phyloP scores from a whole-genome alignment of 2,329 filamentous ascomycete genomes.

The Fusarium compactum region DNA sequence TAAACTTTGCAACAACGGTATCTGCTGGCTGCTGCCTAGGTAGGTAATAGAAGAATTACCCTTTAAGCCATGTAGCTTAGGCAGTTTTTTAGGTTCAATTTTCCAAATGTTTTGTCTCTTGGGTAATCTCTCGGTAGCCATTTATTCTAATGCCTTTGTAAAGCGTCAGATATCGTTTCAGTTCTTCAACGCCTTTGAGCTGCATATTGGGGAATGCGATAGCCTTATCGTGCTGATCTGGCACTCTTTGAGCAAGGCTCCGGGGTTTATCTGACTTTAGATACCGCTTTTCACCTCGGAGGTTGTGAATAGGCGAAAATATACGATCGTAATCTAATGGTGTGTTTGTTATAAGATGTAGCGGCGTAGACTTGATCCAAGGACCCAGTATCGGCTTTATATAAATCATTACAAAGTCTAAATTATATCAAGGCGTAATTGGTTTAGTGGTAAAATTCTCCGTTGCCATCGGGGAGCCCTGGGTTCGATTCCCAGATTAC shows the following conservation, averaged over 20 bases:
- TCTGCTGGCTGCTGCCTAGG: not conserved
- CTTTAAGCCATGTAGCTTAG: not conserved
- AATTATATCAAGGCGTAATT: not conserved
- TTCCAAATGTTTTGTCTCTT: not conserved
- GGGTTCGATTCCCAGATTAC: slow-evolving; percentile 35
- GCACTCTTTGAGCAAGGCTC: not conserved
- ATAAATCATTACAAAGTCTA: fast-evolving
- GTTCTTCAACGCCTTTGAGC: not conserved
- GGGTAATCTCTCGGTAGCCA: not conserved
- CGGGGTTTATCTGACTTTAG: not conserved
- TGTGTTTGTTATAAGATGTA: not conserved
- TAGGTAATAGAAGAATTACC: not conserved
- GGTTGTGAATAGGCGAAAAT: not conserved
- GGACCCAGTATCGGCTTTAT: fast-evolving
- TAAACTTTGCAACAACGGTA: not conserved
- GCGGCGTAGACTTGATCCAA: not conserved
- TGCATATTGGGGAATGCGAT: not conserved
- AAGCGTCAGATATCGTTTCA: not conserved
- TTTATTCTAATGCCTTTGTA: not conserved
- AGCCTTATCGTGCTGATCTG: not conserved
- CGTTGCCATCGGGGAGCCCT: slow-evolving; percentile 35
- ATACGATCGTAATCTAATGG: no score
- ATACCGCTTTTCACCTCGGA: not conserved
- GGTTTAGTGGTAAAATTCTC: slow-evolving; percentile 36
- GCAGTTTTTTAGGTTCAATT: not conserved